phyloP scores from a whole-genome alignment of 257 asterid species.

The Solanum lycopersicoides region DNA sequence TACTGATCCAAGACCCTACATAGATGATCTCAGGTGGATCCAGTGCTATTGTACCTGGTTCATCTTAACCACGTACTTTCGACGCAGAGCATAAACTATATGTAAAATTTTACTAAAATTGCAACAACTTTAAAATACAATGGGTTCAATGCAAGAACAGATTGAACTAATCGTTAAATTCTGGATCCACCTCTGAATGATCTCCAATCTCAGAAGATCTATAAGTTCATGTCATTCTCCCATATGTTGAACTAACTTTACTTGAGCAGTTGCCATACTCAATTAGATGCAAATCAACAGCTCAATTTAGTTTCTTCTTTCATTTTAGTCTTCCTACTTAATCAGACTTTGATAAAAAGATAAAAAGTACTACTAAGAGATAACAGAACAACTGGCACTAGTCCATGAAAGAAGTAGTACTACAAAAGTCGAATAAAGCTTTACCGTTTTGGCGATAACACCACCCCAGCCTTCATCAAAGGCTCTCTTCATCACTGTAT shows the following conservation, averaged over 20 bases:
- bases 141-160: not conserved
- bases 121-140: not conserved
- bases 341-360: not conserved
- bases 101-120: not conserved
- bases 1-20: not conserved
- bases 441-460: constrained; percentile 95
- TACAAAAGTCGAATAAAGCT: not conserved
- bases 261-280: not conserved
- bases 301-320: not conserved
- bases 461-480: constrained; percentile 99
- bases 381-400: not conserved
- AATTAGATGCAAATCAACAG: not conserved
- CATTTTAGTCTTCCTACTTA: not conserved
- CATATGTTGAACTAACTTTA: not conserved
- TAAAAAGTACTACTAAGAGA: not conserved
- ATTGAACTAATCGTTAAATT: not conserved
- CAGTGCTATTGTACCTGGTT: not conserved
- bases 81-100: not conserved
- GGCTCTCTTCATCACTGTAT: constrained; percentile 89
- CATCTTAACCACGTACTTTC: not conserved
- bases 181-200: not conserved
- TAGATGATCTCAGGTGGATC: not conserved
- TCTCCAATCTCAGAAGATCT: not conserved
- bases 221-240: not conserved
- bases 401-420: not conserved